A percentile compares a stretch with the other conserved stretches of the same genome.
phyloP scores from a whole-genome alignment of 257 asterid species.

The Haberlea rhodopensis region DNA sequence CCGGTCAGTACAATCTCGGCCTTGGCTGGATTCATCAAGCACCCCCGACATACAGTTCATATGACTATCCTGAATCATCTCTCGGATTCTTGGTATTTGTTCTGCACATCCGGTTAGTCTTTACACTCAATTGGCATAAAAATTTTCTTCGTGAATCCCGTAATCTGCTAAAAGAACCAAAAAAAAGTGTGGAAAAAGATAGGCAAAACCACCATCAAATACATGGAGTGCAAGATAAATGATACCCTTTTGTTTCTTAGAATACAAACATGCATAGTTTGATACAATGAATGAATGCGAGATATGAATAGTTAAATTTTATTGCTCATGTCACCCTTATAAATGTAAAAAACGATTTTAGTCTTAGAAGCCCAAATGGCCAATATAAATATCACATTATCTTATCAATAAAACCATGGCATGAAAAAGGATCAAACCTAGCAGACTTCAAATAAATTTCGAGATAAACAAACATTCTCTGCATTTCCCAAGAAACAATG shows the following conservation, averaged over 20 bases:
- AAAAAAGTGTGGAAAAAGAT: neutral
- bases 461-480: neutral
- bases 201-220: conserved; percentile 23
- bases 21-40: conserved; percentile 46
- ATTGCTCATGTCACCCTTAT: too few species aligned
- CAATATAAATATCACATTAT: neutral
- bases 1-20: conserved; percentile 32
- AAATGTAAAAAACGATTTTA: too few species aligned
- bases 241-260: neutral
- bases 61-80: conserved; percentile 33
- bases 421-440: neutral
- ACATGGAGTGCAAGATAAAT: neutral
- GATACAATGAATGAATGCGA: too few species aligned
- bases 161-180: conserved; percentile 12
- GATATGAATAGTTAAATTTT: too few species aligned
- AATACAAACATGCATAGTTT: neutral
- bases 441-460: neutral
- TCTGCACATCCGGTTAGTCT: conserved; percentile 36
- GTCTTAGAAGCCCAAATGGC: neutral
- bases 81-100: conserved; percentile 38
- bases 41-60: conserved; percentile 55
- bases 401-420: neutral
- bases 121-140: conserved; percentile 13
- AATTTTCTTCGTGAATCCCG: conserved; percentile 8
- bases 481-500: conserved; percentile 22